Base-by-base conservation (phyloP, 176 grass and related monocot genomes). In the Ampelocalamus luodianensis region DNA sequence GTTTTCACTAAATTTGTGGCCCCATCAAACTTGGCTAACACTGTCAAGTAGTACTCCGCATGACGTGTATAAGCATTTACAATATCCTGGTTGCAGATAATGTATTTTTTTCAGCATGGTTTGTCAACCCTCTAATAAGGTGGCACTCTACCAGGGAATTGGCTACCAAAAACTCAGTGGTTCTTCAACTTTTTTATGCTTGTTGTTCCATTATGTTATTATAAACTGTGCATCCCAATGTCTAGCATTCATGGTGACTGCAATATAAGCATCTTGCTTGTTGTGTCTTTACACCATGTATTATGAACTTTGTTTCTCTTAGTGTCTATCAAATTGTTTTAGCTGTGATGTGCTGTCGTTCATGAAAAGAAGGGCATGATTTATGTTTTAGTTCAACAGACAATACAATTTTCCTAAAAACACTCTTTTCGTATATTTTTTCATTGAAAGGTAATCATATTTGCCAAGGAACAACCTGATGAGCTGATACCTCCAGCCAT, bases 401-500 rank as follows among this genome's bases (percentile, higher is more conserved):
- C 69, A 64, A 76, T 67, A 34, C 4, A 55, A 20, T 62, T 56
- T 18, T 80, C 32, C 49, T 79, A 43, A 84, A 24, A 68, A 22
- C 38, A 53, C 39, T 81, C 5, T 18, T 84, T 79, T 61, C 16
- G 3, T 67, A 34, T 34, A 34, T 74, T 59, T 50, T 76, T 29
- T 74, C 10, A 0, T 84, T 74, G 43, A 45, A 91, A 91, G 83
- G 79, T 91, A 60, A 79, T 91, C 60, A 59, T 91, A 76, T 91
- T 85, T 61, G 89, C 85, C 76, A 91, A 65, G 79, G 89, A 88
- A 38, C 76, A 80, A 22, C 89, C 85, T 34, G 79, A 91, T 76
- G 82, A 84, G 43, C 69, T 29, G 79, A 44, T 88, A 74, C 71
- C 76, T 85, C 80, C 85, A 54, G 89, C 89, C 60, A 54, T 88